Percentiles rank a stretch among this genome's conserved stretches.
These are phyloP conservation scores for Taphrina deformans DNA, from an alignment of 1,139 yeast species.

Conservation along the genomic window DNA sequence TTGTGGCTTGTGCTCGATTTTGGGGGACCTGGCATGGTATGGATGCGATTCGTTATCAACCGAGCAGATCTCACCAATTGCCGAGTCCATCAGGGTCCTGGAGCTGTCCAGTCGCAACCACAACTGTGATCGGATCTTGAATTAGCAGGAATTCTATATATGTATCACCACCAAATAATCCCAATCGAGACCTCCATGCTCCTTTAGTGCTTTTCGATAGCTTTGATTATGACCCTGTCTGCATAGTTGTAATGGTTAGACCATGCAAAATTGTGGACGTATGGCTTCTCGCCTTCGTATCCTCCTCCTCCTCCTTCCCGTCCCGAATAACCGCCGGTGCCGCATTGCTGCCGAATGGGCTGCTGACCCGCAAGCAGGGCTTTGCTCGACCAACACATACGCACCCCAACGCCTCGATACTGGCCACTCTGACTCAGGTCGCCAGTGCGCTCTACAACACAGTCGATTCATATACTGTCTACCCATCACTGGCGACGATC, in stretches of 20 bases:
- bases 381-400: conserved; percentile 9
- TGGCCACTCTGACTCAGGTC: conserved; percentile 6
- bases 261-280: no score
- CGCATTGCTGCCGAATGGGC: neutral
- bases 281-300: no score
- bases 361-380: neutral
- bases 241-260: no score
- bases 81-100: neutral
- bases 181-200: no score
- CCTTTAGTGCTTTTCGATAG: no score
- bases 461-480: no score
- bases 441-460: neutral
- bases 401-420: conserved; percentile 7
- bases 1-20: neutral
- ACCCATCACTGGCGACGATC: neutral
- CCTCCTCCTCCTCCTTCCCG: neutral
- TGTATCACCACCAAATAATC: no score
- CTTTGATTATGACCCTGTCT: no score
- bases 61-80: neutral
- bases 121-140: no score
- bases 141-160: no score
- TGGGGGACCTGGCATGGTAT: neutral
- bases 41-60: neutral
- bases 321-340: neutral
- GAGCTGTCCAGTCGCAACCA: neutral